Evolutionary conservation across 2,329 filamentous ascomycete species (phyloP), one percentile per base, ranked within the genome.

Genomic region (Dactylonectria macrodidyma): DNA sequence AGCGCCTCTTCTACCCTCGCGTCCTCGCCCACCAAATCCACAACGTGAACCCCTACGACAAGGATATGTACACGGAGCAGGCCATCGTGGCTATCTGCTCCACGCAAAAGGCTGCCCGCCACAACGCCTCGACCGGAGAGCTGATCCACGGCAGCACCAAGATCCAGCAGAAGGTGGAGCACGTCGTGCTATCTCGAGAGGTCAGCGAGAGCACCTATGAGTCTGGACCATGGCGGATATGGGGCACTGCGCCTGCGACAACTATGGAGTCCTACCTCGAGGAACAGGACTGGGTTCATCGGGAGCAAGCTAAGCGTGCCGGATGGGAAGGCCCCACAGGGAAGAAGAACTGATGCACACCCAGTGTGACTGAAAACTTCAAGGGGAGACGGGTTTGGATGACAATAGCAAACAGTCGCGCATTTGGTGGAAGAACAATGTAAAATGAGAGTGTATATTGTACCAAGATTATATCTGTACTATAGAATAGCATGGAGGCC

Each of bases 61-160:
- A 80, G 63, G 76, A 78, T 8, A 71, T 77, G 59, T 75, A 76
- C 48, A 75, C 83, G 3, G 73, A 91, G 61, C 85, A 88, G 73
- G 89, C 85, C 30, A 86, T 92, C n/a, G 89, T 93, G 54, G 83
- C 83, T 64, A 87, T 93, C 68, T 77, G 81, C 33, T 90, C 87
- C 66, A 83, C 82, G 36, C 91, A 93, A 81, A 83, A 82, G 71
- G 79, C 89, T 41, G 82, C 81, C 8, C 82, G 84, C 72, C 80
- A 82, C 66, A 78, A 83, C 56, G 73, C 66, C 8, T 67, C 62
- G 2, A 81, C 80, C 16, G 84, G 81, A 14, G 71, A 77, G 66
- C 73, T 81, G n/a, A 76, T 88, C 8, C 79, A 83, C 1, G 86
- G 85, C 2, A 84, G 81, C 67, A 83, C 84, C 51, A 84, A 85